phyloP scores from a whole-genome alignment of 2,329 filamentous ascomycete species.

The Pestalotiopsis sp. region DNA sequence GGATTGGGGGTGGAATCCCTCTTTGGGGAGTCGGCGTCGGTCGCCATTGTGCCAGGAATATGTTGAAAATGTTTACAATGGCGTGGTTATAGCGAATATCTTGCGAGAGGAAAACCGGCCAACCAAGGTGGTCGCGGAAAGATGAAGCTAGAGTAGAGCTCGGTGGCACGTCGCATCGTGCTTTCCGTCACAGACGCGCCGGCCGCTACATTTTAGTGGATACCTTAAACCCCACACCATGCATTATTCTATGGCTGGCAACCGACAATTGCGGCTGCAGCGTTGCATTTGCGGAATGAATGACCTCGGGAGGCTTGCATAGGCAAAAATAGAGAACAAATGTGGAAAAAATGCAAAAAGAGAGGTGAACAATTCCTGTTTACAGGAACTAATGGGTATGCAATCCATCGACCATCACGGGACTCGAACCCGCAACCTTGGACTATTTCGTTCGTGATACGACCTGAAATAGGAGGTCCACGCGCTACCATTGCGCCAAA shows the following conservation, averaged over 20 bases:
- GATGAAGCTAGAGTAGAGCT: not conserved
- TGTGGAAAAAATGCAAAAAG: slow-evolving; percentile 14
- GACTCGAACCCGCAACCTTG: slow-evolving; percentile 40
- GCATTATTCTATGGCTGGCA: not conserved
- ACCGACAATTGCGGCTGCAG: too few relatives aligned
- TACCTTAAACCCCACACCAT: not conserved
- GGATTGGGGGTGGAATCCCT: slow-evolving; percentile 32
- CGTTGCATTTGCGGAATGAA: too few relatives aligned
- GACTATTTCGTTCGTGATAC: slow-evolving; percentile 23
- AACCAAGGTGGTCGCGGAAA: not conserved
- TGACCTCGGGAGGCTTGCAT: too few relatives aligned
- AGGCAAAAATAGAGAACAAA: not conserved
- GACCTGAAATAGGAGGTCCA: slow-evolving; percentile 31
- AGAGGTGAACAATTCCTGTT: slow-evolving; percentile 18
- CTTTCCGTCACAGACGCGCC: slow-evolving; percentile 4
- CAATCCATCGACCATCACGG: slow-evolving; percentile 26
- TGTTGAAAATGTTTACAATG: too few relatives aligned
- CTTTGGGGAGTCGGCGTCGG: slow-evolving; percentile 28
- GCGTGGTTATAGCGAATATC: too few relatives aligned
- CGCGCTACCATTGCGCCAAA: slow-evolving; percentile 27
- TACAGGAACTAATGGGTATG: not conserved
- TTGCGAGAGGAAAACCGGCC: too few relatives aligned
- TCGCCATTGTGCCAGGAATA: slow-evolving; percentile 26
- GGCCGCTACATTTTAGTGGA: slow-evolving; percentile 6
- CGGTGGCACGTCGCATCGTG: slow-evolving; percentile 1